These are phyloP conservation scores for Diaporthe sp. DNA, from an alignment of 2,329 filamentous ascomycete species.

Conservation along the genomic window DNA sequence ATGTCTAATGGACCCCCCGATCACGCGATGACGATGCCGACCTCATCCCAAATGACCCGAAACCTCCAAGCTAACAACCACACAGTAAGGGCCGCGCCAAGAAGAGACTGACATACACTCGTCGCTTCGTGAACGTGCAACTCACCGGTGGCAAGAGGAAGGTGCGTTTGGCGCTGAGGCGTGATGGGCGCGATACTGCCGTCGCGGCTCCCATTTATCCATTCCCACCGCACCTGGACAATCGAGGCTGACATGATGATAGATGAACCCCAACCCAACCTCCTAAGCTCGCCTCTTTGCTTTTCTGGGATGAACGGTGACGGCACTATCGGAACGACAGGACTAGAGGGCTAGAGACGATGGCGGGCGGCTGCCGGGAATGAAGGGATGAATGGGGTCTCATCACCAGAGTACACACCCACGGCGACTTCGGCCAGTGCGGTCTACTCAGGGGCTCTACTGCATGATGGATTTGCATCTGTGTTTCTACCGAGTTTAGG, in stretches of 20 bases:
- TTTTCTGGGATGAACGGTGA: constrained; percentile 39
- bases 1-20: constrained; percentile 29
- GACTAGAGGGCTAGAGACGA: constrained; percentile 37
- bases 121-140: constrained; percentile 97
- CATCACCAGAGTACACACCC: constrained; percentile 20
- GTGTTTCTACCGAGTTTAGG: constrained; percentile 39
- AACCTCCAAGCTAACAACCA: constrained; percentile 27
- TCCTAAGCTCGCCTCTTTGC: constrained; percentile 38
- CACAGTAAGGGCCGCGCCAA: constrained; percentile 86
- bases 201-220: background rate
- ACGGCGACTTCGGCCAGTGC: constrained; percentile 35
- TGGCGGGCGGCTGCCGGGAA: constrained; percentile 31
- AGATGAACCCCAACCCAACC: constrained; percentile 43
- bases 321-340: constrained; percentile 36
- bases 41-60: background rate
- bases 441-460: constrained; percentile 28
- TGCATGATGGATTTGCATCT: constrained; percentile 40
- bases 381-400: constrained; percentile 37
- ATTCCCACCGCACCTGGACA: background rate
- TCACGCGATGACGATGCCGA: constrained; percentile 14
- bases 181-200: background rate
- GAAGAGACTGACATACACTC: constrained; percentile 95
- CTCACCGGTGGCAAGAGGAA: constrained; percentile 98
- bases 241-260: constrained; percentile 32
- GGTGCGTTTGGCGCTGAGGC: constrained; percentile 65